Evolutionary conservation across 768 basidiomycete species (phyloP).

Genomic region (Hygrocybe punicea): DNA sequence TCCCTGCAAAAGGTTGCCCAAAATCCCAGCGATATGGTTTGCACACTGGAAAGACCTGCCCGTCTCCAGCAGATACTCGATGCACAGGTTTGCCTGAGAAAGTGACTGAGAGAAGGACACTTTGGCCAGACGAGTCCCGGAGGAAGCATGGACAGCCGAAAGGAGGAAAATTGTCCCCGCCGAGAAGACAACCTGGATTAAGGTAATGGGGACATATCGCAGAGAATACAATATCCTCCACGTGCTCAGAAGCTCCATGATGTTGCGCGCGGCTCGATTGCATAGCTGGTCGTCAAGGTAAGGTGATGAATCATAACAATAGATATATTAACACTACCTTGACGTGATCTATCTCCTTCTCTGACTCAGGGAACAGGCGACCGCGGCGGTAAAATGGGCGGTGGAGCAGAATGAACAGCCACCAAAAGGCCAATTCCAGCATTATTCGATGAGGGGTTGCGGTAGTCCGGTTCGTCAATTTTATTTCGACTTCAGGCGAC

Average conservation of each 20-base stretch:
- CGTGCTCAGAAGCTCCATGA: constrained; percentile 48
- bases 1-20: constrained; percentile 43
- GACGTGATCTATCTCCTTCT: constrained; percentile 48
- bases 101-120: constrained; percentile 45
- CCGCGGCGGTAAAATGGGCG: constrained; percentile 51
- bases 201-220: constrained; percentile 55
- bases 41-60: constrained; percentile 55
- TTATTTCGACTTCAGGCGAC: constrained; percentile 49
- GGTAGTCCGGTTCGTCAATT: constrained; percentile 43
- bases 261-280: constrained; percentile 52
- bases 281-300: constrained; percentile 38
- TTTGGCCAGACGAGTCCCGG: constrained; percentile 44
- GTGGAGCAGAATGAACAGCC: constrained; percentile 58
- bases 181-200: constrained; percentile 56
- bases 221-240: constrained; percentile 54
- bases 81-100: constrained; percentile 44
- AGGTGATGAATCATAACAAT: not conserved
- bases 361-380: constrained; percentile 36
- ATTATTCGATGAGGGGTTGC: constrained; percentile 54
- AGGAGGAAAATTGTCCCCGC: constrained; percentile 59
- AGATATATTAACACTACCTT: constrained; percentile 38
- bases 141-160: constrained; percentile 51
- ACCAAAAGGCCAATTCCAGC: constrained; percentile 57
- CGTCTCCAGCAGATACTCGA: constrained; percentile 51
- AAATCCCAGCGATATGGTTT: constrained; percentile 46